Conservation (phyloP, 2,329 filamentous ascomycete species). For the Epichloe brachyelytri region DNA sequence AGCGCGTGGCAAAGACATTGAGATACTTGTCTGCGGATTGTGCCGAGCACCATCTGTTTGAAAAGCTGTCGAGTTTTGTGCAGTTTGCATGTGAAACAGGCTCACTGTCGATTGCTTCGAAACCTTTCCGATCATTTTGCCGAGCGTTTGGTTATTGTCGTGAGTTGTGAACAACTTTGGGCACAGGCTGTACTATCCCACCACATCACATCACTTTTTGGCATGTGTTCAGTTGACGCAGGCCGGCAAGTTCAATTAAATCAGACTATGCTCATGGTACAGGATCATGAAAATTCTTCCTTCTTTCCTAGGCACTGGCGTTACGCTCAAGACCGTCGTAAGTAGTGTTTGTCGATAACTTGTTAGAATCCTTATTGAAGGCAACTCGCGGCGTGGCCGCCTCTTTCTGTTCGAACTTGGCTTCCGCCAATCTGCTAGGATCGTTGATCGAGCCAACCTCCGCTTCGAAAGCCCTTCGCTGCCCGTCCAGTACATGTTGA, state of each 20-base stretch:
- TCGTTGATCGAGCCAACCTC: conserved; percentile 36
- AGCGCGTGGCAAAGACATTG: conserved; percentile 4
- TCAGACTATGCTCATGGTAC: not conserved
- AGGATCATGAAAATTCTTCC: not conserved
- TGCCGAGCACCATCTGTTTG: not conserved
- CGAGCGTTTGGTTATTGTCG: not conserved
- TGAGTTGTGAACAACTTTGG: too few relatives aligned
- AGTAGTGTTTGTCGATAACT: conserved; percentile 14
- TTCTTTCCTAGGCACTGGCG: not conserved
- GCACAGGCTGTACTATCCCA: too few relatives aligned
- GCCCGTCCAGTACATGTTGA: conserved; percentile 20
- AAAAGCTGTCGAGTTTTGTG: too few relatives aligned
- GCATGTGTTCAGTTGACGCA: not conserved
- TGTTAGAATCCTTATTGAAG: conserved; percentile 13
- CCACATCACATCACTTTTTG: not conserved
- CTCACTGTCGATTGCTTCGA: too few relatives aligned
- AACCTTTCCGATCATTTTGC: not conserved
- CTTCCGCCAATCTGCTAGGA: conserved; percentile 32
- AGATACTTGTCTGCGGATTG: not conserved
- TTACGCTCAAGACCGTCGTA: conserved; percentile 19
- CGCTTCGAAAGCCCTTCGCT: conserved; percentile 25
- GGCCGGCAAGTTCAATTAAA: not conserved
- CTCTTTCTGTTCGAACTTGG: conserved; percentile 22
- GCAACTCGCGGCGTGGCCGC: conserved; percentile 12
- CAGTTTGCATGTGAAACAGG: too few relatives aligned